phyloP scores from a whole-genome alignment of 2,329 filamentous ascomycete species.

The Sporothrix protearum region DNA sequence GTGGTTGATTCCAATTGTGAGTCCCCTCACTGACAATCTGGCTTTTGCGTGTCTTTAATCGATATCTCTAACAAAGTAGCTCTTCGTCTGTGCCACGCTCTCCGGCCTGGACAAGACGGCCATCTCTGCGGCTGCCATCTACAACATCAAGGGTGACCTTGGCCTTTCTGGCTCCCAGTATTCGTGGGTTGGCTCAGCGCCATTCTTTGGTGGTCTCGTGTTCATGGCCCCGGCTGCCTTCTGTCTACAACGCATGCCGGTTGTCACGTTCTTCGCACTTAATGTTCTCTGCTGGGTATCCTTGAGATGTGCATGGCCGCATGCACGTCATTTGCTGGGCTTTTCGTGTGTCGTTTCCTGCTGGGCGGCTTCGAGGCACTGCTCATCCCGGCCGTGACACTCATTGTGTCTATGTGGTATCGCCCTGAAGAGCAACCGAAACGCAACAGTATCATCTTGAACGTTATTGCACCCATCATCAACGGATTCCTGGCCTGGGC shows the following conservation, averaged over 20 bases:
- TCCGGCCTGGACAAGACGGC: conserved; percentile 30
- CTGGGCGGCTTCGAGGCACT: conserved; percentile 30
- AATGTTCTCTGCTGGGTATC: conserved; percentile 30
- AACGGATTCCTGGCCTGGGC: conserved; percentile 31
- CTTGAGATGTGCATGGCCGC: conserved; percentile 29
- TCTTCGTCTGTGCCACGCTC: conserved; percentile 24
- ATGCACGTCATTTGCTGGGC: conserved; percentile 28
- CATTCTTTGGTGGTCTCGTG: conserved; percentile 30
- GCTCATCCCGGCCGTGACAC: conserved; percentile 29
- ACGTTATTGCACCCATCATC: conserved; percentile 31
- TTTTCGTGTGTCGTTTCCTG: conserved; percentile 30
- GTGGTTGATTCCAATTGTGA: conserved; percentile 29
- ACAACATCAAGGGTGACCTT: conserved; percentile 30
- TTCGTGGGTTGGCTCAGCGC: conserved; percentile 31
- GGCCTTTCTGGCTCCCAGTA: conserved; percentile 32
- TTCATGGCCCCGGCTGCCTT: conserved; percentile 31
- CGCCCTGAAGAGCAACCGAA: conserved; percentile 32
- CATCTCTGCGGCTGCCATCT: conserved; percentile 32
- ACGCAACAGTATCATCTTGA: conserved; percentile 32
- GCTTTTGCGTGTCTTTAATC: conserved; percentile 26
- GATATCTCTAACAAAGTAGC: neutral
- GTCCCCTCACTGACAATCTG: neutral
- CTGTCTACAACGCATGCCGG: conserved; percentile 28
- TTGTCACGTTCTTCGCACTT: conserved; percentile 27
- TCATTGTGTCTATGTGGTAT: conserved; percentile 30